Percentiles rank a stretch among this genome's conserved stretches.
Evolutionary conservation across 306 rosid genomes (phyloP).

Genomic region (Cajanus cajan): DNA sequence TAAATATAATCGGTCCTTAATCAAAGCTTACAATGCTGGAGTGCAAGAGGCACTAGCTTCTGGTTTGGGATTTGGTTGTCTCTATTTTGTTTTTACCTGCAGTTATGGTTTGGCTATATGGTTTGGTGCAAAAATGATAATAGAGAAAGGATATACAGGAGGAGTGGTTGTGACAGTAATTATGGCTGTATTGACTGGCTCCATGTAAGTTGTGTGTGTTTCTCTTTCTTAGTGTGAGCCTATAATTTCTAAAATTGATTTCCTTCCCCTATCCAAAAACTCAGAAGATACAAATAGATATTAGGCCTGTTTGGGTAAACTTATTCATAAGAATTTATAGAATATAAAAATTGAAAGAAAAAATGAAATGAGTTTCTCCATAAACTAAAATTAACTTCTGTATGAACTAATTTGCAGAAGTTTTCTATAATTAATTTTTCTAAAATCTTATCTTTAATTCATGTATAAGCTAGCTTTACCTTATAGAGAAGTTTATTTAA

Average conservation of each 20-base stretch:
- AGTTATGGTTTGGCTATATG: conserved; percentile 64
- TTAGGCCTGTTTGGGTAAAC: neutral
- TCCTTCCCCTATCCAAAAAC: neutral
- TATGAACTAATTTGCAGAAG: too few relatives aligned
- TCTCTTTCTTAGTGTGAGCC: neutral
- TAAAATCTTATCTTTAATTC: too few relatives aligned
- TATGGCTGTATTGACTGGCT: neutral
- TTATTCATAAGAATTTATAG: too few relatives aligned
- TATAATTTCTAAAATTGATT: conserved; percentile 1
- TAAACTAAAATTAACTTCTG: too few relatives aligned
- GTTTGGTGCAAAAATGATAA: conserved; percentile 70
- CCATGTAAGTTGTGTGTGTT: neutral
- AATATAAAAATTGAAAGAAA: too few relatives aligned
- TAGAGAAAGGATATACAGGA: conserved; percentile 64
- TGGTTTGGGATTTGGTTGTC: conserved; percentile 56
- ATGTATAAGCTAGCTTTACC: too few relatives aligned
- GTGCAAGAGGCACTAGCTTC: conserved; percentile 59
- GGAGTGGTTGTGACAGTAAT: conserved; percentile 62
- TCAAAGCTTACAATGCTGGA: conserved; percentile 51
- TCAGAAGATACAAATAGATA: neutral
- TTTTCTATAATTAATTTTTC: too few relatives aligned
- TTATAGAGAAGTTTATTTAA: too few relatives aligned
- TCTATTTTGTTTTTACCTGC: conserved; percentile 31
- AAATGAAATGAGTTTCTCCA: too few relatives aligned
- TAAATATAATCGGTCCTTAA: conserved; percentile 50